Evolutionary conservation across 2,329 filamentous ascomycete species (phyloP).

Genomic region (Zasmidium angulare): DNA sequence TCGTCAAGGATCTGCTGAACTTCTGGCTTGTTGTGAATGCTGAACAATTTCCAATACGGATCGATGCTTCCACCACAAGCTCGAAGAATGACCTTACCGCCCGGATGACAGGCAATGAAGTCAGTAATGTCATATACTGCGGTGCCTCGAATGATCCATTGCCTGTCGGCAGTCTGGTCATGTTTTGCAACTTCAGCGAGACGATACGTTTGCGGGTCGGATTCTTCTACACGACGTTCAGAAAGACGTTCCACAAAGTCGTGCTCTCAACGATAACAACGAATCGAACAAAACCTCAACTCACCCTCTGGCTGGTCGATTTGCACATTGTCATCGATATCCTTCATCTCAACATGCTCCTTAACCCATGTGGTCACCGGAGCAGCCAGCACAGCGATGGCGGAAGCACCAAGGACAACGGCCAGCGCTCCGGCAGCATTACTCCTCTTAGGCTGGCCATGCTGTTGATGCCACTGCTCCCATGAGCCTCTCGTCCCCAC

Average conservation of each 20-base stretch:
- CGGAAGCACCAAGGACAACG: conserved; percentile 21
- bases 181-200: conserved; percentile 36
- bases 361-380: conserved; percentile 18
- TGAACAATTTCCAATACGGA: conserved; percentile 69
- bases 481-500: conserved; percentile 13
- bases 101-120: conserved; percentile 65
- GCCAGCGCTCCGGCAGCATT: conserved; percentile 20
- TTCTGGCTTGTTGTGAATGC: conserved; percentile 65
- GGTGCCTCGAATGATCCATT: conserved; percentile 65
- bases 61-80: conserved; percentile 66
- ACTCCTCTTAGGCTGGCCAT: conserved; percentile 15
- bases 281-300: background rate
- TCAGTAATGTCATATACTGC: conserved; percentile 71
- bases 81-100: conserved; percentile 66
- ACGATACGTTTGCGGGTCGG: conserved; percentile 10
- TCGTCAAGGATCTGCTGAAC: conserved; percentile 63
- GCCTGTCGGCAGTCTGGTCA: conserved; percentile 46
- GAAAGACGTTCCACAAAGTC: too few species aligned
- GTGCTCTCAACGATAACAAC: background rate
- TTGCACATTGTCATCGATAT: conserved; percentile 2
- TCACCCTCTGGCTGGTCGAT: conserved; percentile 6
- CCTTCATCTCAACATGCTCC: conserved; percentile 4
- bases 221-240: background rate
- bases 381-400: conserved; percentile 21
- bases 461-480: background rate